Base-by-base conservation (phyloP, 495 filamentous ascomycete species). In the Apodospora peruviana region DNA sequence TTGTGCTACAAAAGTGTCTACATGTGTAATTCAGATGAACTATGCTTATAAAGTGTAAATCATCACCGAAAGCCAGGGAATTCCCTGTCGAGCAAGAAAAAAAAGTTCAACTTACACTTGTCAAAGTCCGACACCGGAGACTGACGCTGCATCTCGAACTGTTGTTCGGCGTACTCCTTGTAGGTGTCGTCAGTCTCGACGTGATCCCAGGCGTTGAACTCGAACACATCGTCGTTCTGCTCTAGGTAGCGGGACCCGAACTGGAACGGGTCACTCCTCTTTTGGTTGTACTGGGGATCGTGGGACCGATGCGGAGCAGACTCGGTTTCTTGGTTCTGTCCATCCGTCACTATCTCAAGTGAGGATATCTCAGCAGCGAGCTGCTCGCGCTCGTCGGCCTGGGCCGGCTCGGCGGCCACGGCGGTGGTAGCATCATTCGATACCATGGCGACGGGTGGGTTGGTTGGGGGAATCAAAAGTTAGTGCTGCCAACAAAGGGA, bases 161-260 rank as follows among this genome's bases (percentile, higher is more conserved):
- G 93, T 48, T 78, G 64, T 60, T 87, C 78, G 37, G 90, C 84
- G 65, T 90, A 91, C 44, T 84, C 81, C 55, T 81, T 81, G 75
- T 94, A 96, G 21, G 82, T 71, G 46, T 86, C 79, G 62, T 95
- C 90, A 52, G 89, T 85, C 58, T 86, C 82, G 59, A 97, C 93
- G 61, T 97, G 91, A 67, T 98, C 93, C 93, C 93, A 98, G 34
- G 93, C 93, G 66, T 98, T 98, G 82, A 90, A 91, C 60, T 91
- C 85, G 71, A 86, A 97, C 55, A 94, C 84, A 59, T 96, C 78
- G 68, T 94, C 88, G 55, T 82, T 78, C 58, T 89, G 70, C 52
- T 85, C 80, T 34, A 98, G 83, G 55, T 78, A 83, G 40, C 93
- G 89, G 10, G 88, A 91, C 45, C 93, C 93, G 67, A 98, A 98